A percentile compares a stretch with the other conserved stretches of the same genome.
These are phyloP conservation scores for Mycocentrospora acerina DNA, from an alignment of 2,329 filamentous ascomycete species.

Conservation along the genomic window DNA sequence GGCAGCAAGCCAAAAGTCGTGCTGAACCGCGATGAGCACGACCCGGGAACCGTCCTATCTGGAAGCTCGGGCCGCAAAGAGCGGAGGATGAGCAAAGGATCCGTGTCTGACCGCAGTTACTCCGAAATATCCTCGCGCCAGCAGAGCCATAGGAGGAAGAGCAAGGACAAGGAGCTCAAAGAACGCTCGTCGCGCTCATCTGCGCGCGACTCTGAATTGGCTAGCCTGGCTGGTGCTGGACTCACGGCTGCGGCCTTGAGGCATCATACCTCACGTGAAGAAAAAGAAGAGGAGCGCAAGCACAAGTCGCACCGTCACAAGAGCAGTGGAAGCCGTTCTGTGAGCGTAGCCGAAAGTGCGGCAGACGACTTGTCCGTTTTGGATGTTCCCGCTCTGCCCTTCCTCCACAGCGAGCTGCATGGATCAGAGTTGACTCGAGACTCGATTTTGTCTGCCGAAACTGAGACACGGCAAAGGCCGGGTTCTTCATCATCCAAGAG, in stretches of 20 bases:
- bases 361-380: constrained; percentile 53
- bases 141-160: constrained; percentile 55
- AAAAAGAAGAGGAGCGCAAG: constrained; percentile 44
- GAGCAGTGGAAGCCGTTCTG: constrained; percentile 54
- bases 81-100: constrained; percentile 56
- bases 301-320: constrained; percentile 52
- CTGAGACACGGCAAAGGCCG: constrained; percentile 67
- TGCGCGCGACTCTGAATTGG: constrained; percentile 57
- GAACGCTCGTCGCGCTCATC: constrained; percentile 22
- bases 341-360: constrained; percentile 55
- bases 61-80: constrained; percentile 56
- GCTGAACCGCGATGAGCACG: constrained; percentile 59
- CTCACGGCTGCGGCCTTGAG: constrained; percentile 64
- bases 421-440: constrained; percentile 80
- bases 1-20: constrained; percentile 60
- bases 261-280: constrained; percentile 65
- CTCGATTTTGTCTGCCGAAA: constrained; percentile 81
- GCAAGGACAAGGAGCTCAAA: constrained; percentile 48
- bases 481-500: constrained; percentile 58
- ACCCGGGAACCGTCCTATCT: constrained; percentile 60
- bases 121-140: constrained; percentile 46
- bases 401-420: constrained; percentile 78
- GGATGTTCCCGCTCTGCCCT: constrained; percentile 76
- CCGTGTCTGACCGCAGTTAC: constrained; percentile 48
- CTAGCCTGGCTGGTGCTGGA: constrained; percentile 55